Percentiles rank a stretch among this genome's conserved stretches.
phyloP scores from a whole-genome alignment of 2,329 filamentous ascomycete species.

The Sclerotinia spermophila region DNA sequence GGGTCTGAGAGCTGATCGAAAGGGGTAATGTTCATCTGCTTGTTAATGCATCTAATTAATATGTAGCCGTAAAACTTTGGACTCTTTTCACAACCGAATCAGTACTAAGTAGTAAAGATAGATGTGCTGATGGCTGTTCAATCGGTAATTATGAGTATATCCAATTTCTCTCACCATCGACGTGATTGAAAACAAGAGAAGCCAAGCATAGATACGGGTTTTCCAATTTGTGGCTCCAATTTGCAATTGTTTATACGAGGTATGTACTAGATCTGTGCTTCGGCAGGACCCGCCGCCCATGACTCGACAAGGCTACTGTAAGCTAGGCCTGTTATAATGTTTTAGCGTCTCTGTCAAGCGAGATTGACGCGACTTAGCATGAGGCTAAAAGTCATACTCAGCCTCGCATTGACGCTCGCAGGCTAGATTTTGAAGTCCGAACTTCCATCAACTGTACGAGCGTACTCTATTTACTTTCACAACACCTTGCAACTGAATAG shows the following conservation, averaged over 20 bases:
- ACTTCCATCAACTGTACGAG: neutral
- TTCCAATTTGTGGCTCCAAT: neutral
- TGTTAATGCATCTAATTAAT: neutral
- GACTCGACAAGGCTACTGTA: neutral
- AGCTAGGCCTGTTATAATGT: neutral
- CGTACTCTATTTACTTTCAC: neutral
- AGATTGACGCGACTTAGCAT: neutral
- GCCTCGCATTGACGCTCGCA: constrained; percentile 6
- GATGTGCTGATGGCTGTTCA: neutral
- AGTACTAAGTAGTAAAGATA: neutral
- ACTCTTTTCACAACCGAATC: neutral
- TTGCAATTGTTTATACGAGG: neutral
- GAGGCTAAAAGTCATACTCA: constrained; percentile 7
- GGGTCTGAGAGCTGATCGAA: neutral
- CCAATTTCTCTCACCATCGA: neutral
- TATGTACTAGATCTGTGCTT: neutral
- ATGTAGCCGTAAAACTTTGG: neutral
- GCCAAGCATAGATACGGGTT: neutral
- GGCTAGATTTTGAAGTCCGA: neutral
- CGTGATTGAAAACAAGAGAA: neutral
- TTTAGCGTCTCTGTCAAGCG: neutral
- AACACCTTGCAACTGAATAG: neutral
- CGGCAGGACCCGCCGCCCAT: neutral
- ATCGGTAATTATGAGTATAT: neutral
- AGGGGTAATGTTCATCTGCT: neutral